These are phyloP conservation scores for Hypoxylon sp. DNA, from an alignment of 2,329 filamentous ascomycete genomes.

Conservation along the genomic window DNA sequence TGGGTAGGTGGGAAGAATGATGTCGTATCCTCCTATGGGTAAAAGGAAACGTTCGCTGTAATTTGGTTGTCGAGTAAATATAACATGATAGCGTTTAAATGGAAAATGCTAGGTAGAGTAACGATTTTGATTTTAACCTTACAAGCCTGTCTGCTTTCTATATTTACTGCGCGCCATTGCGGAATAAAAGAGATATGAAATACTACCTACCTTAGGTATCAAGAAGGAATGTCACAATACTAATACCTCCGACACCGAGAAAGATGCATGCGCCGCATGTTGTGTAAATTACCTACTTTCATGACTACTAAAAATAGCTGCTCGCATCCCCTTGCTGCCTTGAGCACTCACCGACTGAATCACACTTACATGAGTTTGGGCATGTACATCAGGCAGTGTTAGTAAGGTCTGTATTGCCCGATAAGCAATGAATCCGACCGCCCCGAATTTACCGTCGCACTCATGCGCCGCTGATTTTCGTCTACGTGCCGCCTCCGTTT, in stretches of 20 bases:
- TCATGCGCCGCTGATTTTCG: not conserved
- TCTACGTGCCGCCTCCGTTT: not conserved
- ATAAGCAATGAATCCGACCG: not conserved
- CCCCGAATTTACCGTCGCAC: too few relatives aligned
- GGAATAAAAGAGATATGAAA: not conserved
- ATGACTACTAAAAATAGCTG: conserved; percentile 11
- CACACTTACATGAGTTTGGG: too few relatives aligned
- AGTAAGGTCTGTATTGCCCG: not conserved
- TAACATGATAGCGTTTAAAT: not conserved
- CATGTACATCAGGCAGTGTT: not conserved
- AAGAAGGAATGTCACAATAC: not conserved
- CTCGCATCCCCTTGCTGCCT: conserved; percentile 5
- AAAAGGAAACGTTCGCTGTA: not conserved
- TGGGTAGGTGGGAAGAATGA: not conserved
- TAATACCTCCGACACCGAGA: not conserved
- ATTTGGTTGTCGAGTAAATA: not conserved
- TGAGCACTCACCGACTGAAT: not conserved
- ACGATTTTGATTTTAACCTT: not conserved
- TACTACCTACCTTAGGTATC: not conserved
- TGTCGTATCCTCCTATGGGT: not conserved
- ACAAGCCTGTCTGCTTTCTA: too few relatives aligned
- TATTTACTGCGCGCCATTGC: too few relatives aligned
- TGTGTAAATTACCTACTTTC: not conserved
- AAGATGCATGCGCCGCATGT: not conserved
- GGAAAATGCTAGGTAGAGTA: not conserved